Evolutionary conservation across 768 basidiomycete species (phyloP).

Genomic region (Tubosaeta brunneosetosa): DNA sequence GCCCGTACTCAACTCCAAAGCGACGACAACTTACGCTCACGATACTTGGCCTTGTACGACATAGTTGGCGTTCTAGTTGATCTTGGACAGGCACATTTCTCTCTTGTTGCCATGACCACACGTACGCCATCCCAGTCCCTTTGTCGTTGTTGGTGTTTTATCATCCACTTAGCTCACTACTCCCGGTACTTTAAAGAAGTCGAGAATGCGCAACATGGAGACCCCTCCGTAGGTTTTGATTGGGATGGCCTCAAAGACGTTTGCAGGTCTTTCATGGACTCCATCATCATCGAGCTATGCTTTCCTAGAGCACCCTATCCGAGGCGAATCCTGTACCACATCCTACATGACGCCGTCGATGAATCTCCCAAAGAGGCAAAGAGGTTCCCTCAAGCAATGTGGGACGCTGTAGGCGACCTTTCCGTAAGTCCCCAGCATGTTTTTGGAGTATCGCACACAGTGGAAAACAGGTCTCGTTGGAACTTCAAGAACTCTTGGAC

Average conservation of each 20-base stretch:
- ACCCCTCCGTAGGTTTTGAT: constrained; percentile 60
- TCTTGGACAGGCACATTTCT: constrained; percentile 60
- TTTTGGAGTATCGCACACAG: not conserved
- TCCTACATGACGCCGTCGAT: constrained; percentile 66
- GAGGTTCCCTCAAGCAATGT: constrained; percentile 73
- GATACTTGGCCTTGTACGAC: constrained; percentile 62
- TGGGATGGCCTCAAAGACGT: constrained; percentile 57
- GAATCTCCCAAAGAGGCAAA: constrained; percentile 71
- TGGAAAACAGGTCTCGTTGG: constrained; percentile 49
- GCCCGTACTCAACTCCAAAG: constrained; percentile 51
- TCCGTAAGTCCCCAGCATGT: constrained; percentile 56
- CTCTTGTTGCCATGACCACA: constrained; percentile 63
- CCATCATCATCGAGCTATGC: constrained; percentile 77
- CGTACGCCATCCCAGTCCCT: constrained; percentile 41
- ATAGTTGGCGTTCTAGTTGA: constrained; percentile 56
- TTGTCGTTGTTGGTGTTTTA: not conserved
- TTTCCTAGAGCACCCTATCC: constrained; percentile 70
- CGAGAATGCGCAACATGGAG: constrained; percentile 36
- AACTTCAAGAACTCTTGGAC: constrained; percentile 63
- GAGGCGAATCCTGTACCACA: constrained; percentile 56
- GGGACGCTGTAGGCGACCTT: constrained; percentile 79
- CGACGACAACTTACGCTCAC: constrained; percentile 46
- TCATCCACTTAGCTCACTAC: constrained; percentile 54
- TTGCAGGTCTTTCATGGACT: constrained; percentile 76
- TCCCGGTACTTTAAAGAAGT: constrained; percentile 59